Percentiles rank a stretch among this genome's conserved stretches.
phyloP scores from a whole-genome alignment of 129 eudicot species.

The Calendula officinalis region DNA sequence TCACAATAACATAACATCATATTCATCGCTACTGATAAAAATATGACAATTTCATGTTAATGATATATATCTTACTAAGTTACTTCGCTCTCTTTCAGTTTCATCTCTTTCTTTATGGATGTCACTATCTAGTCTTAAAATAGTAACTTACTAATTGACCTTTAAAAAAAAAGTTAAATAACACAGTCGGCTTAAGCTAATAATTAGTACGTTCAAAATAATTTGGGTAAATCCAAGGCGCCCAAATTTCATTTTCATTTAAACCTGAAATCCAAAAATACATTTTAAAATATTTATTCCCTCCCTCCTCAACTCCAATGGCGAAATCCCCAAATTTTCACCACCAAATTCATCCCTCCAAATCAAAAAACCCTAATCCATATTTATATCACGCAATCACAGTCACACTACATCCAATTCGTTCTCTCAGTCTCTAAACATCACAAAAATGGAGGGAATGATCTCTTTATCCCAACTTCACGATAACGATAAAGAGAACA shows the following conservation, averaged over 20 bases:
- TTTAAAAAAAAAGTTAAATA: too few relatives aligned
- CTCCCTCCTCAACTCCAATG: neutral
- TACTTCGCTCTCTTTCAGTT: too few relatives aligned
- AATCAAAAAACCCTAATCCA: neutral
- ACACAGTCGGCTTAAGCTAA: too few relatives aligned
- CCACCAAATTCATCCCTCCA: slow-evolving; percentile 19
- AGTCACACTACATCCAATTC: neutral
- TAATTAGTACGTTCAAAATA: neutral
- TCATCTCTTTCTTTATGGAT: too few relatives aligned
- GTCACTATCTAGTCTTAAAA: too few relatives aligned
- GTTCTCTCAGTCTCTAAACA: neutral
- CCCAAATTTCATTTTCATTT: neutral
- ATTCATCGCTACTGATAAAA: too few relatives aligned
- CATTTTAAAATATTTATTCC: neutral
- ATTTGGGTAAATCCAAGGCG: slow-evolving; percentile 1
- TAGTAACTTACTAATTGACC: too few relatives aligned
- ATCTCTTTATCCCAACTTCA: neutral
- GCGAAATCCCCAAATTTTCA: slow-evolving; percentile 18
- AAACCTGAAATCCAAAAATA: neutral
- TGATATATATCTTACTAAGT: too few relatives aligned
- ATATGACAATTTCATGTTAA: too few relatives aligned
- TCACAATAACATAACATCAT: too few relatives aligned
- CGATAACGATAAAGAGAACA: slow-evolving; percentile 20
- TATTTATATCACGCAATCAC: slow-evolving; percentile 8
- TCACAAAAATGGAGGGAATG: slow-evolving; percentile 18